A percentile compares a stretch with the other conserved stretches of the same genome.
Evolutionary conservation across 2,329 filamentous ascomycete species (phyloP).

Genomic region (Claviceps citrina): DNA sequence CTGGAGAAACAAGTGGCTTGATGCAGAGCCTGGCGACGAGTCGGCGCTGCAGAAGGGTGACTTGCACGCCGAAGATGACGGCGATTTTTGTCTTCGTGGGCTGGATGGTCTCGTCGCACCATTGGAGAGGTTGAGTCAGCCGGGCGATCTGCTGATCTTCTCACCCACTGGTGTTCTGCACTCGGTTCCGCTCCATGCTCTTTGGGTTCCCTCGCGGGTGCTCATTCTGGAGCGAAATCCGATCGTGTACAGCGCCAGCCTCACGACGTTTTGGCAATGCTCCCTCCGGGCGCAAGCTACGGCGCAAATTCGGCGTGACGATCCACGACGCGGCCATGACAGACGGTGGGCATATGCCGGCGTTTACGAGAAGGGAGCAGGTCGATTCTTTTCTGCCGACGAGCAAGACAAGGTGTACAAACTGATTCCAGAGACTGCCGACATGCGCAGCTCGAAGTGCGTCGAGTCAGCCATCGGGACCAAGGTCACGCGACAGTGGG

Average conservation of each 20-base stretch:
- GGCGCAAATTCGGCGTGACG: neutral
- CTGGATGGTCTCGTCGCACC: conserved; percentile 4
- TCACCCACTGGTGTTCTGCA: conserved; percentile 2
- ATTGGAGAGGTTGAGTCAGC: neutral
- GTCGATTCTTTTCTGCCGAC: neutral
- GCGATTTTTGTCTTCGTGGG: neutral
- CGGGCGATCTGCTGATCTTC: conserved; percentile 3
- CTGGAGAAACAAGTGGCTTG: conserved; percentile 1
- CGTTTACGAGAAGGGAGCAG: neutral
- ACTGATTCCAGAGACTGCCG: neutral
- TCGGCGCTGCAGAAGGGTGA: neutral
- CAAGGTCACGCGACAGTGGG: neutral
- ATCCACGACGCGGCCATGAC: neutral
- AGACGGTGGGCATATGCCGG: neutral
- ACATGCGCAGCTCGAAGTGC: neutral
- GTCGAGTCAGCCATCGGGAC: neutral
- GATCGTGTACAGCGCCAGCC: conserved; percentile 3
- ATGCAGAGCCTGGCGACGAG: neutral
- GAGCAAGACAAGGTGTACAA: neutral
- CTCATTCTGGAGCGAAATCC: conserved; percentile 3
- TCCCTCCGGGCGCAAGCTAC: neutral
- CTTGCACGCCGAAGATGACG: neutral
- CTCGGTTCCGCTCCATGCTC: conserved; percentile 4
- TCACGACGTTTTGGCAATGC: conserved; percentile 4
- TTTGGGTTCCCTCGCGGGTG: neutral